These are phyloP conservation scores for Apophysomyces variabilis DNA, from an alignment of 371 early-diverging fungal species.

Conservation along the genomic window DNA sequence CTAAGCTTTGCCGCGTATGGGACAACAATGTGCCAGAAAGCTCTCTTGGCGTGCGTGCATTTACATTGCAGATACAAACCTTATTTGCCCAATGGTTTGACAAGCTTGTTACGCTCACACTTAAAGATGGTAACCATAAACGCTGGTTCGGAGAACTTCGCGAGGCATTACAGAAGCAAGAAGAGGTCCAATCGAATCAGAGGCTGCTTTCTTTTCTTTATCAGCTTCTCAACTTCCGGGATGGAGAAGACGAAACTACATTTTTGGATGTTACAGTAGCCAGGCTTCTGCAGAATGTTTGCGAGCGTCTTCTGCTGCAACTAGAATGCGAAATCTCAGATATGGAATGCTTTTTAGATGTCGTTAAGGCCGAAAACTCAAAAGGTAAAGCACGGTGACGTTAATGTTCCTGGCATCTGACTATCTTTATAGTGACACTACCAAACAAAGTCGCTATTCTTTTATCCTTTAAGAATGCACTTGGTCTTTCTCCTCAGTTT, in stretches of 20 bases:
- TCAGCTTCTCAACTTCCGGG: not conserved
- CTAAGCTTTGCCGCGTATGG: conserved; percentile 32
- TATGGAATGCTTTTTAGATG: conserved; percentile 33
- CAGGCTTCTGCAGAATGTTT: not conserved
- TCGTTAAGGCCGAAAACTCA: conserved; percentile 34
- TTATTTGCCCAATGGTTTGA: conserved; percentile 26
- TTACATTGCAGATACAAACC: conserved; percentile 22
- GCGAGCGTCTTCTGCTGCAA: conserved; percentile 13
- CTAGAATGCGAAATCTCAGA: conserved; percentile 20
- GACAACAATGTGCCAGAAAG: conserved; percentile 23
- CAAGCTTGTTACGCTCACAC: not conserved
- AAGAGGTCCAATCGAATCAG: not conserved
- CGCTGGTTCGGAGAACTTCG: not conserved
- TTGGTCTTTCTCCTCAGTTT: conserved; percentile 26
- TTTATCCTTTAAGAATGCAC: conserved; percentile 28
- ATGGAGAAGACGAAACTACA: conserved; percentile 7
- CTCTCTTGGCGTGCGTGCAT: conserved; percentile 26
- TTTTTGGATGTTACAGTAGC: conserved; percentile 12
- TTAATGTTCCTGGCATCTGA: not conserved
- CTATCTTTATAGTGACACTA: conserved; percentile 28
- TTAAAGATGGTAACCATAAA: not conserved
- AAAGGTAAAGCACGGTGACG: conserved; percentile 16
- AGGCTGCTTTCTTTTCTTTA: not conserved
- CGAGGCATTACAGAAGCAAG: not conserved
- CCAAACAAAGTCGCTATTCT: conserved; percentile 38